Base-by-base conservation (phyloP, 805 yeast genomes). In the Saccharomycopsis sp. region DNA sequence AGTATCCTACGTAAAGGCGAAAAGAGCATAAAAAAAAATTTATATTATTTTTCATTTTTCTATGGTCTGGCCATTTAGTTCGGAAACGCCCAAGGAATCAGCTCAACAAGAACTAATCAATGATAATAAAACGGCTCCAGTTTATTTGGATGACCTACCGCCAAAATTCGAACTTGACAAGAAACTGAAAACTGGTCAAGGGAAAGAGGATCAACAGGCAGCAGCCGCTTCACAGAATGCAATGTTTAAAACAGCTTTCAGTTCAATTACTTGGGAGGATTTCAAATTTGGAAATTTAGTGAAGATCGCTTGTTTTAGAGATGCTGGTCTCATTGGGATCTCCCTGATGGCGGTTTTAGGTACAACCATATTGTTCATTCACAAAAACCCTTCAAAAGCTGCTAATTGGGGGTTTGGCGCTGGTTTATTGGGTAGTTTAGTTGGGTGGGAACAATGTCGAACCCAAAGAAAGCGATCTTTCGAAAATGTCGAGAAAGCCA, bases 381-480 rank as follows among this genome's bases (percentile, higher is more conserved):
- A 79, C 55, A 80, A 80, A 55, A 75, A 76, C 40, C 71, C 81
- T 0, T 59, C 66, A 7, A 72, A 72, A 50, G 79, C 94, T 1
- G 68, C 76, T 13, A 85, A 89, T 57, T 89, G 96, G 96, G 81
- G 81, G 7, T 69, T 85, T 41, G 83, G 84, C 31, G 95, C 93
- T 2, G 75, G 87, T 52, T 62, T 85, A 45, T 59, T 87, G 17
- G 96, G 96, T 1, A 78, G 85, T 37, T 71, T 85, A 0, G 79
- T 85, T 22, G 85, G 95, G 1, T 89, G 96, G 96, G 96, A 89
- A 59, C 95, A 87, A 62, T 89, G 97, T 61, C 71, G 95, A 47
- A 69, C 77, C 40, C 71, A 77, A 38, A 71, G 95, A 59, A 70
- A 81, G 56, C 74, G 76, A 51, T 77, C 84, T 44, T 71, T 77